A percentile compares a stretch with the other conserved stretches of the same genome.
Evolutionary conservation across 495 filamentous ascomycete species (phyloP).

Genomic region (Penicillium desertorum): DNA sequence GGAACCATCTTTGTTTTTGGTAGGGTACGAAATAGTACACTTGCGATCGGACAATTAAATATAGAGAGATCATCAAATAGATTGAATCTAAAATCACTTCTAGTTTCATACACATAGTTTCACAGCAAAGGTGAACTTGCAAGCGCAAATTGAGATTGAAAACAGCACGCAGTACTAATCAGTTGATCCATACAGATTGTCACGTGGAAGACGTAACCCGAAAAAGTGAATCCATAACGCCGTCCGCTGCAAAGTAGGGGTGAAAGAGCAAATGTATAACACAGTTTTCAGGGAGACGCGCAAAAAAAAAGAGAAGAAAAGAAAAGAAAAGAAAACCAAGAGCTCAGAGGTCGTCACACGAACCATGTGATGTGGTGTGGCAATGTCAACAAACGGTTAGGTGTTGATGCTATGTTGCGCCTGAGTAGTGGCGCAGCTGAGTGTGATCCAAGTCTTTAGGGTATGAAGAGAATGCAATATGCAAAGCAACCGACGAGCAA

Average conservation of each 20-base stretch:
- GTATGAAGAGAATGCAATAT: conserved; percentile 19
- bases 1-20: too few relatives aligned
- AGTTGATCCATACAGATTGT: conserved; percentile 5
- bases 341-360: conserved; percentile 12
- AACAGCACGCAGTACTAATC: conserved; percentile 1
- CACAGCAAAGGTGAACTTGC: neutral
- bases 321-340: neutral
- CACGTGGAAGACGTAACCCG: conserved; percentile 7
- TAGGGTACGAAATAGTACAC: neutral
- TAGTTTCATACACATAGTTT: neutral
- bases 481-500: conserved; percentile 23
- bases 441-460: conserved; percentile 16
- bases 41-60: neutral
- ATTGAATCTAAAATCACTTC: neutral
- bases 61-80: neutral
- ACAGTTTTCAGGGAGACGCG: conserved; percentile 16
- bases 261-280: conserved; percentile 22
- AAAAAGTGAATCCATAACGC: conserved; percentile 25
- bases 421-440: neutral
- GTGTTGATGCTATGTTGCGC: conserved; percentile 5
- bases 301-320: neutral
- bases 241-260: conserved; percentile 29
- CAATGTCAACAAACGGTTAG: conserved; percentile 4
- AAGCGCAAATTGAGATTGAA: conserved; percentile 2
- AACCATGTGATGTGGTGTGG: conserved; percentile 16